Evolutionary conservation across 352 stramenopile species (phyloP).

Genomic region (Globisporangium recalcitrans): DNA sequence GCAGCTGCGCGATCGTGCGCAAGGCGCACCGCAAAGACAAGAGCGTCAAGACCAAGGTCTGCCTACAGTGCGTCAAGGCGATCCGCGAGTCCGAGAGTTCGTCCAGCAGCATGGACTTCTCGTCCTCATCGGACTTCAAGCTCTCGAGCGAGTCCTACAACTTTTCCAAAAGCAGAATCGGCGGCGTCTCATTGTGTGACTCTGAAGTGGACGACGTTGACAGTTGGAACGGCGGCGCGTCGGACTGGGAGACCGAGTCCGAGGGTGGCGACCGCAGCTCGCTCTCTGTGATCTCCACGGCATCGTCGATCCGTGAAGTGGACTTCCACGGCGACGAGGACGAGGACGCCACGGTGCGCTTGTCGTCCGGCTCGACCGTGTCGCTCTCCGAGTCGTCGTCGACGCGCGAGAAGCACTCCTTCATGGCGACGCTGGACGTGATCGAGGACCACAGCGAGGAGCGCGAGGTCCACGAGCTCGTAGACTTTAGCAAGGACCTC

Average conservation of each 20-base stretch:
- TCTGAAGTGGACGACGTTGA: conserved; percentile 10
- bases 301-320: neutral
- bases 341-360: neutral
- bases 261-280: conserved; percentile 6
- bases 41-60: conserved; percentile 58
- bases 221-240: neutral
- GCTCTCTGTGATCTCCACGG: neutral
- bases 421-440: conserved; percentile 38
- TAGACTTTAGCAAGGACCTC: conserved; percentile 24
- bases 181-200: conserved; percentile 1
- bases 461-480: conserved; percentile 19
- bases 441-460: conserved; percentile 31
- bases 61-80: conserved; percentile 46
- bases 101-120: conserved; percentile 3
- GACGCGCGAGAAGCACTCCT: conserved; percentile 28
- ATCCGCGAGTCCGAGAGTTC: conserved; percentile 28
- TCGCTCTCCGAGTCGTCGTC: conserved; percentile 13
- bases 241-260: conserved; percentile 15
- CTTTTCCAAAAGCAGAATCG: neutral
- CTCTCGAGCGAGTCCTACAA: conserved; percentile 6
- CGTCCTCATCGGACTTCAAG: neutral
- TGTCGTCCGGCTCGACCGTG: conserved; percentile 7
- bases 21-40: conserved; percentile 29
- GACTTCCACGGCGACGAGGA: neutral
- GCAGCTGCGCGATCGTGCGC: conserved; percentile 56